Base-by-base conservation (phyloP, 306 rosid genomes). In the Begonia loranthoides region DNA sequence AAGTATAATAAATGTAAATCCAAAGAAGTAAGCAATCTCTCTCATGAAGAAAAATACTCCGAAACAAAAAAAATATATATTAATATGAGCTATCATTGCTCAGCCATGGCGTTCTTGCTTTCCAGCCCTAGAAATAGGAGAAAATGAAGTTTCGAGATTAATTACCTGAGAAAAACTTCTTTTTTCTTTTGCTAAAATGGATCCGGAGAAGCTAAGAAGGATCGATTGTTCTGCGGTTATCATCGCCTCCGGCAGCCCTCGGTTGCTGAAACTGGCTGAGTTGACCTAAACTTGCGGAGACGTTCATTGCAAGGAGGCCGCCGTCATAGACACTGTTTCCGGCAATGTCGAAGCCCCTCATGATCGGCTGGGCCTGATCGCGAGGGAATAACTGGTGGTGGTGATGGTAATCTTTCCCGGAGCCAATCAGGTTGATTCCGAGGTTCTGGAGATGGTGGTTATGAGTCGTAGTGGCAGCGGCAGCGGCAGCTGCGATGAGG, bases 221-320 rank as follows among this genome's bases (percentile, higher is more conserved):
- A 72, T 82, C 82, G 56, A 77, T 64, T 44, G 93, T 55, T 15
- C 62, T 41, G 9, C 87, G 87, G 71, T 85, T 87, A 22, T 82
- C 84, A 1, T 66, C 81, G 50, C 36, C 36, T 28, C 72, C 66
- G 41, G 84, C 84, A 15, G 81, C 78, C 44, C 79, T 69, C 13
- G 79, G 73, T 15, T 89, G 97, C 71, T 77, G 97, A 62, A 81
- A 70, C 63, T 78, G 94, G 66, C 61, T 72, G 19, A 80, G 75
- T 56, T 87, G 88, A 5, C 84, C 95, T 63, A 84, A 66, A 62
- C 80, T 77, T 4, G 36, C 36, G 1, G 94, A 80, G 12, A 80
- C 81, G 49, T 84, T 84, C 86, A 88, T 79, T 46, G 89, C 83
- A 63, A 89, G 57, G 51, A 84, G 79, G 54, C 80, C 70, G 15